Base-by-base conservation (phyloP, 139 green algal species). In the Chlamydomonas eustigma region DNA sequence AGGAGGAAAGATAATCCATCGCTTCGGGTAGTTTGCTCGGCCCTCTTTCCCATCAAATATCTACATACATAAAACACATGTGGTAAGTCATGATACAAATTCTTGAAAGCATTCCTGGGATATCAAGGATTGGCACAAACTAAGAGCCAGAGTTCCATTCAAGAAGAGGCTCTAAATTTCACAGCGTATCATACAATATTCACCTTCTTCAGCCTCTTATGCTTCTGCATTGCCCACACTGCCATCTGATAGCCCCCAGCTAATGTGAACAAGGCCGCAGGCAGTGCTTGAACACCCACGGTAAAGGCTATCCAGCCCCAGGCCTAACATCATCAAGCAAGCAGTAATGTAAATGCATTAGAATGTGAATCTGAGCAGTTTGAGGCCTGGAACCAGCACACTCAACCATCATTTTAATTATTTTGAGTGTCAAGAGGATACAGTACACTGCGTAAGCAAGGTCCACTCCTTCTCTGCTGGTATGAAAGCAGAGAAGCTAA, bases 41-140 rank as follows among this genome's bases (percentile, higher is more conserved):
- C 95, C 94, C 1, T 98, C 92, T 75, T 93, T 93, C 38, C 95
- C 95, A 67, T 98, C 91, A 85, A 98, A 98, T 0, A 85, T 90
- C 89, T 97, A 86, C 73, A 58, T 28, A 58, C 12, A 58, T 22
- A 22, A 12, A 22, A 58, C 44, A 58, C 2, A 51, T 8, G 33
- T 1, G 65, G 44, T 58, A 12, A 22, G 12, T 58, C 12, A 12
- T 58, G 44, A 58, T 12, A 58, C 12, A 58, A 58, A 28, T 58
- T 58, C 12, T 28, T 8, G 12, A 28, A 68, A 28, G 52, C 18
- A 31, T 22, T 68, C n/a, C 52, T 37, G 52, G 12, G 18, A 35
- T 25, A 4, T 37, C 22, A 4, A 31, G 8, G 6, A 22, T n/a
- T n/a, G 22, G 52, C 8, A 28, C 34, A 6, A 4, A 22, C 4